A percentile compares a stretch with the other conserved stretches of the same genome.
Conservation (phyloP, 1,284 basidiomycete species). For the Leccinum glutinopallens region DNA sequence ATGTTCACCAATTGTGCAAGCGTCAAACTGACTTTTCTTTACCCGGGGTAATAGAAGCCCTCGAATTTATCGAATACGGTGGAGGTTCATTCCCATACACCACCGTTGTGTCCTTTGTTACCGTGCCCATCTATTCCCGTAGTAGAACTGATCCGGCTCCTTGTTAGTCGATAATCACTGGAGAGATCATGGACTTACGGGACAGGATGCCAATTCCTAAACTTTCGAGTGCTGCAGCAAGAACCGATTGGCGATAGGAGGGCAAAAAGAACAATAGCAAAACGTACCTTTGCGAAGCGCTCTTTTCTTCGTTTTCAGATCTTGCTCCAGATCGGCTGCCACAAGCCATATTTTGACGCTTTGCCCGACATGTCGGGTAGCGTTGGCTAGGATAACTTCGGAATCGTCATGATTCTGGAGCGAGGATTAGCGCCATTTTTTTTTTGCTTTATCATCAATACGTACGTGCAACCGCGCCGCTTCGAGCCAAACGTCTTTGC, state of each 20-base stretch:
- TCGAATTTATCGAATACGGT: conserved; percentile 73
- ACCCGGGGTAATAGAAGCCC: conserved; percentile 93
- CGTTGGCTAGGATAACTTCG: conserved; percentile 92
- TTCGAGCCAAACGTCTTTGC: conserved; percentile 97
- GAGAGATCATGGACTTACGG: conserved; percentile 57
- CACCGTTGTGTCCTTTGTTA: conserved; percentile 82
- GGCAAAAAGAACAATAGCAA: not conserved
- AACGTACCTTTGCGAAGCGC: conserved; percentile 84
- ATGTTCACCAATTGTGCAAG: conserved; percentile 4
- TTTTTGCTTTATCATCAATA: conserved; percentile 14
- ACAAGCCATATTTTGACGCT: conserved; percentile 97
- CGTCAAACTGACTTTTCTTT: conserved; percentile 17
- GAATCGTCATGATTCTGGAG: conserved; percentile 86
- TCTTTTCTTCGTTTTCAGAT: conserved; percentile 85
- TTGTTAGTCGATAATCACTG: conserved; percentile 11
- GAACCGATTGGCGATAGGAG: not conserved
- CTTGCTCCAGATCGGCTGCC: conserved; percentile 87
- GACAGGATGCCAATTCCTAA: conserved; percentile 92
- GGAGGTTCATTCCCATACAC: conserved; percentile 99
- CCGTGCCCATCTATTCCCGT: conserved; percentile 50
- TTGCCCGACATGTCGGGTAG: conserved; percentile 90
- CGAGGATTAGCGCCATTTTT: conserved; percentile 7
- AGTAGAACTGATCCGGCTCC: conserved; percentile 53
- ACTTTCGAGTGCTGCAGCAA: conserved; percentile 76
- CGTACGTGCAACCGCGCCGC: conserved; percentile 90